Percentiles rank a stretch among this genome's conserved stretches.
Conservation (phyloP, 495 filamentous ascomycete genomes). For the Bathelium albidoporum region DNA sequence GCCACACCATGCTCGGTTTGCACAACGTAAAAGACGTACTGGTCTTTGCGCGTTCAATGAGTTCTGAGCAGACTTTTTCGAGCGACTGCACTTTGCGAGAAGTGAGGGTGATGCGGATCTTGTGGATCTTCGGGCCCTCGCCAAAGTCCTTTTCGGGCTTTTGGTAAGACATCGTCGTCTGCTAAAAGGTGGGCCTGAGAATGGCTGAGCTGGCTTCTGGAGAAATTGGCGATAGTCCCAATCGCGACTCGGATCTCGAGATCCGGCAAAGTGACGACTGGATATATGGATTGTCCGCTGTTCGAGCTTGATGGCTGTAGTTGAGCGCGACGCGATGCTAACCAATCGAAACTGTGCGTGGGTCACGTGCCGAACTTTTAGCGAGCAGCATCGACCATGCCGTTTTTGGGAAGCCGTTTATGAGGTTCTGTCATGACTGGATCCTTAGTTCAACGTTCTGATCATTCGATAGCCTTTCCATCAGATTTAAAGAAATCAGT, state of each 20-base stretch:
- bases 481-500: no score
- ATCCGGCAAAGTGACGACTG: conserved; percentile 36
- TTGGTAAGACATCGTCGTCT: conserved; percentile 49
- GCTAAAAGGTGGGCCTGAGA: conserved; percentile 8
- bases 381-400: background rate
- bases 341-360: conserved; percentile 11
- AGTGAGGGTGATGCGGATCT: conserved; percentile 97
- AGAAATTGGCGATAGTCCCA: conserved; percentile 24
- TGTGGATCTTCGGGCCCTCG: conserved; percentile 87
- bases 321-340: conserved; percentile 7
- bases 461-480: background rate
- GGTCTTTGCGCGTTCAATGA: conserved; percentile 96
- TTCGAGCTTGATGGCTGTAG: conserved; percentile 4
- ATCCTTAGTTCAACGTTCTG: no score
- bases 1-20: background rate
- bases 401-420: background rate
- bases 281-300: conserved; percentile 3
- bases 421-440: no score
- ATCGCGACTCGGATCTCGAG: conserved; percentile 52
- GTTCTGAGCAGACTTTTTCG: conserved; percentile 96
- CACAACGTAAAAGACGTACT: conserved; percentile 97
- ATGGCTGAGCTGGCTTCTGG: background rate
- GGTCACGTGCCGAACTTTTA: background rate
- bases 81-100: conserved; percentile 83
- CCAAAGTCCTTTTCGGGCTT: conserved; percentile 86